A percentile compares a stretch with the other conserved stretches of the same genome.
Conservation (phyloP, 1,284 basidiomycete species). For the Fomitopsis pinicola region DNA sequence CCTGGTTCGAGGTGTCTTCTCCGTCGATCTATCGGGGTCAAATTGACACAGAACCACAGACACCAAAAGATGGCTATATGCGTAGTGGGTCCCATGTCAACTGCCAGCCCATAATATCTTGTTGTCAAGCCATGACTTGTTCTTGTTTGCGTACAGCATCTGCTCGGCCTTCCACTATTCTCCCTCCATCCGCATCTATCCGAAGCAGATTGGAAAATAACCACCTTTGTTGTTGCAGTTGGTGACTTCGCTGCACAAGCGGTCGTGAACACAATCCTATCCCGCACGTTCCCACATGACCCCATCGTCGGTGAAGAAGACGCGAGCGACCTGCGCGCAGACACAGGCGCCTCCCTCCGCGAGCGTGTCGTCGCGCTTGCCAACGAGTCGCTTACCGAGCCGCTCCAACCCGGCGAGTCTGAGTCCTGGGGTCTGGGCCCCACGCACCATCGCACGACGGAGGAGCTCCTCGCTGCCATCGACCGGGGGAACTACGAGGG, state of each 20-base stretch:
- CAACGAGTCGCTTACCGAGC: constrained; percentile 71
- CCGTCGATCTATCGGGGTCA: too few species aligned
- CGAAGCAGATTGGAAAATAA: constrained; percentile 8
- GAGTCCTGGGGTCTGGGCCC: constrained; percentile 66
- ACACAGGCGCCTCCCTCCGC: constrained; percentile 48
- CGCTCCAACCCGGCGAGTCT: constrained; percentile 47
- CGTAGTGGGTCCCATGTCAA: too few species aligned
- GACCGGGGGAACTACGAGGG: constrained; percentile 85
- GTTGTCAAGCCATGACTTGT: too few species aligned
- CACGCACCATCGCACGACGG: constrained; percentile 41
- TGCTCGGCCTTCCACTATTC: too few species aligned
- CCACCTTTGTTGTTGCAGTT: constrained; percentile 42
- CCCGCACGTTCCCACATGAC: constrained; percentile 77
- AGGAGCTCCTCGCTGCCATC: constrained; percentile 77
- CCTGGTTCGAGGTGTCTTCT: too few species aligned
- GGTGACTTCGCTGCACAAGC: constrained; percentile 92
- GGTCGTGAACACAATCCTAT: constrained; percentile 78
- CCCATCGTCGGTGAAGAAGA: constrained; percentile 96
- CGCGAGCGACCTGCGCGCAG: constrained; percentile 70
- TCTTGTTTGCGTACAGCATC: too few species aligned
- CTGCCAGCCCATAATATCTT: too few species aligned
- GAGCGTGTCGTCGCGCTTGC: constrained; percentile 80
- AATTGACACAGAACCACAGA: too few species aligned
- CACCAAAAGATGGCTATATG: too few species aligned
- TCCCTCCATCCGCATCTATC: constrained; percentile 15